These are phyloP conservation scores for Didymella glomerata DNA, from an alignment of 2,329 filamentous ascomycete genomes.

Conservation along the genomic window DNA sequence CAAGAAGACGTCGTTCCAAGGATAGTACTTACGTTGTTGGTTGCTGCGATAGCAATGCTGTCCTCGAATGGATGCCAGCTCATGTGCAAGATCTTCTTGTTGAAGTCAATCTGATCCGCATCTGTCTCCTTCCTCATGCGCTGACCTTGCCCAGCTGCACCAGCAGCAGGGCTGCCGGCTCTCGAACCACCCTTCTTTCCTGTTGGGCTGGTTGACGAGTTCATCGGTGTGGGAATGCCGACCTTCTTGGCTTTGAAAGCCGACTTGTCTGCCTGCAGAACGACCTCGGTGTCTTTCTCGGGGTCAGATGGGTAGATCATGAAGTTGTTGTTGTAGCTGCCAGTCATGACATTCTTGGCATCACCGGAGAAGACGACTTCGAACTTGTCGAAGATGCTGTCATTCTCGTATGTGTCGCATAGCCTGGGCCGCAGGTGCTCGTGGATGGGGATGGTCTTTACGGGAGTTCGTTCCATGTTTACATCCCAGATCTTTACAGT, in stretches of 20 bases:
- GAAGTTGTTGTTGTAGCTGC: conserved; percentile 99
- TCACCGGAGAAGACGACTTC: conserved; percentile 99
- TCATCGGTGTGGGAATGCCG: conserved; percentile 96
- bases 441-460: conserved; percentile 99
- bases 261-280: conserved; percentile 96
- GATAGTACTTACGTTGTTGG: conserved; percentile 86
- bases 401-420: conserved; percentile 98
- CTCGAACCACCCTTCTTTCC: conserved; percentile 89
- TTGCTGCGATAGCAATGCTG: conserved; percentile 98
- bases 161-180: conserved; percentile 84
- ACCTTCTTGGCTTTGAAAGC: conserved; percentile 99
- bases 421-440: conserved; percentile 93
- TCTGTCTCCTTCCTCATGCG: conserved; percentile 99
- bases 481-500: conserved; percentile 99
- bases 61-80: conserved; percentile 99
- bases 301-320: conserved; percentile 99
- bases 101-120: conserved; percentile 99
- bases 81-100: conserved; percentile 99
- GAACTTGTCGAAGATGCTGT: conserved; percentile 99
- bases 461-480: conserved; percentile 96
- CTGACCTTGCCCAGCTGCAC: conserved; percentile 76
- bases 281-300: conserved; percentile 95
- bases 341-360: conserved; percentile 99
- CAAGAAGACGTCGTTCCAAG: background rate
- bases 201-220: conserved; percentile 77